These are phyloP conservation scores for Symbiodinium pilosum DNA, from an alignment of 73 alveolate genomes.

Conservation along the genomic window DNA sequence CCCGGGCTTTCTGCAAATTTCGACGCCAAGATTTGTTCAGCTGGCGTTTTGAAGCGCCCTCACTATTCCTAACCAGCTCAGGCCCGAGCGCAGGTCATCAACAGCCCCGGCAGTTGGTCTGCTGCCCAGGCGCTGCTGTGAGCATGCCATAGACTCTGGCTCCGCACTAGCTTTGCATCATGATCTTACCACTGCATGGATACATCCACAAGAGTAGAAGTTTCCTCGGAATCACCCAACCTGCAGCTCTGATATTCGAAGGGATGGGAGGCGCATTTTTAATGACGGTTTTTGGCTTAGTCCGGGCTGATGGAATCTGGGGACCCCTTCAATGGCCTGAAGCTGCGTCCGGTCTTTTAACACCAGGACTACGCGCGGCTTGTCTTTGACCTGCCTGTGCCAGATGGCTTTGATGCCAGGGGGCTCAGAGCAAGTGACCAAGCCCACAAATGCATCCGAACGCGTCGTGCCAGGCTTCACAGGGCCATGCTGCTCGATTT, in stretches of 20 bases:
- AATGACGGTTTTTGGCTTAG: neutral
- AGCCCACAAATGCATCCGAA: neutral
- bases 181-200: no score
- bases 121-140: conserved; percentile 17
- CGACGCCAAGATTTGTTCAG: neutral
- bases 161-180: no score
- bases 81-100: conserved; percentile 58
- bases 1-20: neutral
- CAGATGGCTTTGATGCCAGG: neutral
- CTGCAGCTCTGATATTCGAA: no score
- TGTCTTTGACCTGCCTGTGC: neutral
- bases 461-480: neutral
- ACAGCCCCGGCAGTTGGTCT: conserved; percentile 78
- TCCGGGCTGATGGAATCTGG: no score
- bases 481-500: neutral
- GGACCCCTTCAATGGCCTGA: no score
- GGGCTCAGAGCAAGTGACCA: neutral
- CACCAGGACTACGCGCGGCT: conserved; percentile 17
- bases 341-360: no score
- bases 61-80: neutral
- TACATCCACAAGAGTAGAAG: no score
- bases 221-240: no score
- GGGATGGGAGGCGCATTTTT: no score
- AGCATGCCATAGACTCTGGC: neutral
- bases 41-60: neutral